Evolutionary conservation across 2,329 filamentous ascomycete species (phyloP), one percentile per base, ranked within the genome.

Genomic region (Sclerotinia minor): DNA sequence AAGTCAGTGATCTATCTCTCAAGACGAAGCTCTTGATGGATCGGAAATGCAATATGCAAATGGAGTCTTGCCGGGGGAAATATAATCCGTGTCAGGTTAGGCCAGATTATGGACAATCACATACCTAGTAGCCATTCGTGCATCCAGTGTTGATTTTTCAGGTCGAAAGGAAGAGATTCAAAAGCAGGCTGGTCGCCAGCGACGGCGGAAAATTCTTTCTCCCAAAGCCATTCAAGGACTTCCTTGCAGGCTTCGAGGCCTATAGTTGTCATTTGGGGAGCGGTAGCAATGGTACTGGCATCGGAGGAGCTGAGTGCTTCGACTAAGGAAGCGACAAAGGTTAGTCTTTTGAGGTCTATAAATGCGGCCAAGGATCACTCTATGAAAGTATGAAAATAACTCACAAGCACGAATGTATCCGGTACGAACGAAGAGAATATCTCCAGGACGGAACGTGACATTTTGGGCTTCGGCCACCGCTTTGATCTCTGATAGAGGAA

Each of bases 121-220:
- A 41, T 41, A 41, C 38, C 38, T 1, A 84, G 74, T 15, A 82
- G 70, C 77, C 79, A 82, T 71, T 81, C 74, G 70, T 81, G 80
- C 49, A 76, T 19, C 67, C 67, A 71, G 50, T 67, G 54, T 26
- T 45, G 52, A 7, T 52, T 64, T 19, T 44, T 55, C 29, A 65
- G 70, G 17, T 70, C 24, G 7, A 80, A 74, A 2, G 81, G 80
- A 5, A 76, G 71, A 69, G 79, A 77, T 72, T 84, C 82, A 63
- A 83, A 82, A 24, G 77, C 79, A 21, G 79, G 78, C 26, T 78
- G 78, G 67, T 81, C 79, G 26, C 79, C 77, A 24, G 80, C 82
- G 13, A 82, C 80, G 17, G 82, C 82, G 0, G 78, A 78, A 69
- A 83, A 83, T 5, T 78, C 75, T 19, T 71, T 74, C 54, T 81